phyloP scores from a whole-genome alignment of 331 rosid genomes.

The Quercus phellos region DNA sequence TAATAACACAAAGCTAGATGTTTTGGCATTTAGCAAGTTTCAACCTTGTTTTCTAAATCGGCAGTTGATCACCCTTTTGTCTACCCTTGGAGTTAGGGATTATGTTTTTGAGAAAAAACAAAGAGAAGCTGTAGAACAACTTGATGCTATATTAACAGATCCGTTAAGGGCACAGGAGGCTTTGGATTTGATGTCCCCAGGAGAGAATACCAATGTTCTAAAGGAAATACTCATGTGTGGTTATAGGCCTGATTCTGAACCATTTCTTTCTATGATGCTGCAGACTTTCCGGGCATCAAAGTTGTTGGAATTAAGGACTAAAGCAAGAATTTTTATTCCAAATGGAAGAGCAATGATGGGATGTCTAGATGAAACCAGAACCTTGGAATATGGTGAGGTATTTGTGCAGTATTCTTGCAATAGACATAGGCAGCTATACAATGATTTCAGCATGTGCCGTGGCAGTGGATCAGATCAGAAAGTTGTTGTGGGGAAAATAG shows the following conservation, averaged over 20 bases:
- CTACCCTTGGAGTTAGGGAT: conserved; percentile 69
- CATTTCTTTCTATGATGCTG: conserved; percentile 80
- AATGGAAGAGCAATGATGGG: conserved; percentile 60
- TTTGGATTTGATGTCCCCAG: conserved; percentile 58
- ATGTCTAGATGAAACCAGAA: conserved; percentile 55
- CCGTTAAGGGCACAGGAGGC: conserved; percentile 63
- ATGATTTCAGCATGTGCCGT: conserved; percentile 3
- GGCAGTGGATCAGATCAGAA: not conserved
- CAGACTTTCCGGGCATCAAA: conserved; percentile 56
- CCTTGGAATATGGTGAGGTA: conserved; percentile 51
- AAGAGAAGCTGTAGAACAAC: conserved; percentile 48
- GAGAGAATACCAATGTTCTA: conserved; percentile 56
- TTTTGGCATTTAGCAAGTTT: conserved; percentile 58
- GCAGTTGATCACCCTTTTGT: conserved; percentile 60
- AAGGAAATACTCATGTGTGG: conserved; percentile 67
- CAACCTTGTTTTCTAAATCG: conserved; percentile 77
- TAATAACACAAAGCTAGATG: conserved; percentile 59
- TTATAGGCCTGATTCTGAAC: conserved; percentile 66
- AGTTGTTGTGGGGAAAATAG: conserved; percentile 23
- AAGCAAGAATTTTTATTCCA: conserved; percentile 59
- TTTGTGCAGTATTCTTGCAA: conserved; percentile 36
- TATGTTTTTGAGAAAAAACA: conserved; percentile 52
- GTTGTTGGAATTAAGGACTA: conserved; percentile 45
- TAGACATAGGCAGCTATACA: conserved; percentile 10
- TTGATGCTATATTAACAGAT: conserved; percentile 48